Base-by-base conservation (phyloP, 257 asterid species). In the Cordia subcordata region DNA sequence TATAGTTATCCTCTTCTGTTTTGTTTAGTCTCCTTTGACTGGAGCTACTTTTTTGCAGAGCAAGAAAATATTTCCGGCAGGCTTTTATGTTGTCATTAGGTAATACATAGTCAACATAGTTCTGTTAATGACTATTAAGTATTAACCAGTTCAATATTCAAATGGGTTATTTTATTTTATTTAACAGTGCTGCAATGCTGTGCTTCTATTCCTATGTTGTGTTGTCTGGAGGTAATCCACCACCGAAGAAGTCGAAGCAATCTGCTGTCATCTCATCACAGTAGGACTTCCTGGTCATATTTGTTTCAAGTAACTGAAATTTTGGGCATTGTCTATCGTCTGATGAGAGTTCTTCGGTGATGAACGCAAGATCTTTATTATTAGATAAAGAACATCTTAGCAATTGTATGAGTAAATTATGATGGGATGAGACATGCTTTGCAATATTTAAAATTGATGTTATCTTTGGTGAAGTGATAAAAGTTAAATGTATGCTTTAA, bases 121-220 rank as follows among this genome's bases (percentile, higher is more conserved):
- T 57, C n/a, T 12, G 8, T 23, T 40, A 42, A 42, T 42, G 47
- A 49, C 22, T 22, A 15, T 18, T 8, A 46, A 27, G 22, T n/a
- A 38, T 8, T 21, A 50, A 65, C 50, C 32, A 57, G 37, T 10
- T 52, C 22, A 16, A 21, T 60, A 17, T 47, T 45, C 22, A 45
- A 11, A 62, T 12, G 8, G 47, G 27, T 52, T 56, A 64, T 49
- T 50, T 49, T 57, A 18, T 50, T n/a, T 16, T 68, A 53, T 56
- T 57, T 40, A 8, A 55, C 69, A 88, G 96, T 78, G 91, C 90
- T 66, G 91, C 96, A 73, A 92, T 92, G 96, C 70, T 88, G 27
- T 75, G 83, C 81, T 92, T 92, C 79, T 92, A 86, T 53, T 57
- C 84, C 11, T 92, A 92, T 17, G 97, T 92, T 75, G 84, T 92